These are phyloP conservation scores for Capsicum rhomboideum DNA, from an alignment of 257 asterid genomes.

Conservation along the genomic window DNA sequence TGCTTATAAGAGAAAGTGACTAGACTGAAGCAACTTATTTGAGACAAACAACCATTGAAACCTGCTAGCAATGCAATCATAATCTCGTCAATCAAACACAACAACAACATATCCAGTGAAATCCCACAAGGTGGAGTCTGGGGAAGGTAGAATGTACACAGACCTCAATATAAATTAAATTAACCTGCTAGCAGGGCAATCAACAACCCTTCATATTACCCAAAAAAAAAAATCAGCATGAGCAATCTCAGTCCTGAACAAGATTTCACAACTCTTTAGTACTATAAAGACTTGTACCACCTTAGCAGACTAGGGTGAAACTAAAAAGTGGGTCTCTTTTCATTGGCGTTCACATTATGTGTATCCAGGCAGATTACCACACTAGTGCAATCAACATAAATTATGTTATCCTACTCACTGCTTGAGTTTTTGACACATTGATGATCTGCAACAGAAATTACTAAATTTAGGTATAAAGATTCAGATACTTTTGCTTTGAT, in stretches of 20 bases:
- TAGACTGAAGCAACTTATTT: neutral
- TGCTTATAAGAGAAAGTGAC: no score
- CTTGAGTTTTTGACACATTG: neutral
- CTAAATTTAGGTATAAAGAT: neutral
- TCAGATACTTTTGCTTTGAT: neutral
- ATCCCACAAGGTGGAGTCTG: neutral
- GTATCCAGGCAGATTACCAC: no score
- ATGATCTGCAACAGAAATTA: neutral
- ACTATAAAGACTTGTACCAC: no score
- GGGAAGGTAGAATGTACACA: rapidly evolving
- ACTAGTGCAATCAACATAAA: neutral
- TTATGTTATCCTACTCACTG: neutral
- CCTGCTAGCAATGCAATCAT: neutral
- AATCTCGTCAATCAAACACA: neutral
- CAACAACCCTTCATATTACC: no score
- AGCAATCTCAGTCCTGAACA: neutral
- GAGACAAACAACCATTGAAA: neutral
- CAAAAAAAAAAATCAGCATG: neutral
- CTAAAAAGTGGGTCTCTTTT: no score
- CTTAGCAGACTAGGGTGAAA: no score
- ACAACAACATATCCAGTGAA: neutral
- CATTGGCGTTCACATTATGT: no score
- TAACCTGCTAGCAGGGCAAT: neutral
- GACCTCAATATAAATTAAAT: no score
- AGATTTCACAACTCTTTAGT: no score